Evolutionary conservation across 2,329 filamentous ascomycete species (phyloP).

Genomic region (Epichloe scottii): DNA sequence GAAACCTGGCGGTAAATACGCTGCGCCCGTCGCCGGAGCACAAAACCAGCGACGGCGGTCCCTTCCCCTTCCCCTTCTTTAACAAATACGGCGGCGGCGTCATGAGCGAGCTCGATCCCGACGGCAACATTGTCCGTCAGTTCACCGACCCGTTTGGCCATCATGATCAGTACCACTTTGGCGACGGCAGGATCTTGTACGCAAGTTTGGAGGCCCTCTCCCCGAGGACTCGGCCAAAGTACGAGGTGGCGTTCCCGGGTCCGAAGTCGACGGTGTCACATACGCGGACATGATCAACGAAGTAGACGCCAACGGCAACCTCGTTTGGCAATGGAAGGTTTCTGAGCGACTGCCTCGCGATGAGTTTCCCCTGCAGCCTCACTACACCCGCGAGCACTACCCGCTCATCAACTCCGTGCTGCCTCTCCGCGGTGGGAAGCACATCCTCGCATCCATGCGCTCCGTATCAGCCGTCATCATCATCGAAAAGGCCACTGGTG

Average conservation of each 20-base stretch:
- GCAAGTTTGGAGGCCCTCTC: constrained; percentile 17
- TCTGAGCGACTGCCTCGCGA: constrained; percentile 14
- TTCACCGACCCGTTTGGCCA: constrained; percentile 16
- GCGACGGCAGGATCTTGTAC: constrained; percentile 16
- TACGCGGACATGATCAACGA: constrained; percentile 19
- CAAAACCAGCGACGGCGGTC: constrained; percentile 10
- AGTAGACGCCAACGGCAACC: constrained; percentile 12
- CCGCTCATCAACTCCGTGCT: constrained; percentile 19
- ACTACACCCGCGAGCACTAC: constrained; percentile 20
- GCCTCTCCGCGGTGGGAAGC: constrained; percentile 15
- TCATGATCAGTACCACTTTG: constrained; percentile 18
- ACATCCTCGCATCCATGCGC: constrained; percentile 17
- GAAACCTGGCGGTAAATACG: constrained; percentile 19
- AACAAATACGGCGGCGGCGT: constrained; percentile 18
- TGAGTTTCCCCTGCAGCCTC: constrained; percentile 16
- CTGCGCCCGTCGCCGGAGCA: constrained; percentile 8
- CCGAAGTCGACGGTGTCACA: constrained; percentile 15
- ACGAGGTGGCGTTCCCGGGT: constrained; percentile 14
- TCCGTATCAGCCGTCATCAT: constrained; percentile 18
- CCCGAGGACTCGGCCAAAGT: constrained; percentile 13
- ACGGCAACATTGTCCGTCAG: constrained; percentile 15
- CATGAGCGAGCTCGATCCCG: constrained; percentile 17
- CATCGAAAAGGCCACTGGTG: constrained; percentile 14
- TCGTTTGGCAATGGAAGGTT: constrained; percentile 19
- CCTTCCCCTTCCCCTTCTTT: constrained; percentile 18